A percentile compares a stretch with the other conserved stretches of the same genome.
Conservation (phyloP, 352 stramenopile genomes). For the Phytophthora pluvialis region DNA sequence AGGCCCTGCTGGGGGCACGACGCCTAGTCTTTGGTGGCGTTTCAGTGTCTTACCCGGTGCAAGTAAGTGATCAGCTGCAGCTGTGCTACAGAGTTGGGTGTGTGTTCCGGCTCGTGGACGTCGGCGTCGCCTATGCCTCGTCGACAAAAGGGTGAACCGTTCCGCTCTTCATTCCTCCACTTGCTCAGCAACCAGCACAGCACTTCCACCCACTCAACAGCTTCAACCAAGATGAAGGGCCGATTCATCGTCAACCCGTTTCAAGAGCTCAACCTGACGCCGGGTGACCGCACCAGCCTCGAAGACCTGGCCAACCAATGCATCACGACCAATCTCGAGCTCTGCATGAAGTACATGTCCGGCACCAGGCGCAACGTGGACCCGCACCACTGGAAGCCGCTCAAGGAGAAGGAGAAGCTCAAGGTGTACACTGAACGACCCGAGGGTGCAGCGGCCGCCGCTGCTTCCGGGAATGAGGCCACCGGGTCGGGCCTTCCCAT, state of each 20-base stretch:
- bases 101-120: neutral
- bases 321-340: slow-evolving; percentile 10
- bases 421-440: slow-evolving; percentile 22
- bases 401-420: slow-evolving; percentile 14
- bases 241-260: slow-evolving; percentile 17
- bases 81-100: slow-evolving; percentile 21
- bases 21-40: slow-evolving; percentile 5
- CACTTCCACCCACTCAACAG: neutral
- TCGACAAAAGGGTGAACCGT: slow-evolving; percentile 1
- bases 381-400: slow-evolving; percentile 11
- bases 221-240: slow-evolving; percentile 1
- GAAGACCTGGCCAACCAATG: slow-evolving; percentile 4
- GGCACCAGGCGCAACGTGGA: slow-evolving; percentile 6
- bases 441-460: slow-evolving; percentile 8
- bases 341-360: slow-evolving; percentile 12
- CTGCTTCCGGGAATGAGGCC: slow-evolving; percentile 4
- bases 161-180: slow-evolving; percentile 18
- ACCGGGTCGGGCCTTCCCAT: slow-evolving; percentile 19
- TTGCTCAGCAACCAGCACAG: slow-evolving; percentile 8
- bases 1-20: neutral
- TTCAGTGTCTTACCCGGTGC: slow-evolving; percentile 14
- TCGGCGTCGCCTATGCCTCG: slow-evolving; percentile 4
- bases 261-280: slow-evolving; percentile 10
- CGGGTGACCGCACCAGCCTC: neutral
- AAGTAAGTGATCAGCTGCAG: slow-evolving; percentile 3